phyloP scores from a whole-genome alignment of 352 stramenopile genomes.

The Peronosclerospora sorghi region DNA sequence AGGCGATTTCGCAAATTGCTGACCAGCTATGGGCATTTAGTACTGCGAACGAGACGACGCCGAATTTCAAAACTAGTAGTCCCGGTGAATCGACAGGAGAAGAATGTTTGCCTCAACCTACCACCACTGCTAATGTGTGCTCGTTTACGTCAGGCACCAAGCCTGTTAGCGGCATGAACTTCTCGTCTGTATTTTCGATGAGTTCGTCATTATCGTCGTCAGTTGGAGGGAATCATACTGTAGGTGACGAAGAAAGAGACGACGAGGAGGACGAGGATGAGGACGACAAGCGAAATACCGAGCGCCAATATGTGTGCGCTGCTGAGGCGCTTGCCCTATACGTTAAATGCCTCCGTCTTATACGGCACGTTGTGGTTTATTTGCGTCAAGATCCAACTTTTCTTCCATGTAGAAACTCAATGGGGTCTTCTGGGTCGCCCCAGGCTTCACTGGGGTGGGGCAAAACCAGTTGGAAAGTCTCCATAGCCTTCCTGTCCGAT shows the following conservation, averaged over 20 bases:
- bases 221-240: conserved; percentile 14
- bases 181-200: conserved; percentile 49
- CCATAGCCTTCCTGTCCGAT: conserved; percentile 46
- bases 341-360: conserved; percentile 54
- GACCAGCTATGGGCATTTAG: conserved; percentile 55
- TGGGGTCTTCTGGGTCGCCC: conserved; percentile 10
- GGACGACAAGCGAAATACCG: conserved; percentile 17
- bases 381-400: conserved; percentile 40
- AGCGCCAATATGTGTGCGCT: conserved; percentile 49
- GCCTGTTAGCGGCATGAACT: conserved; percentile 20
- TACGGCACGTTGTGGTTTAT: conserved; percentile 51
- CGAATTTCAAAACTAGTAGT: conserved; percentile 1
- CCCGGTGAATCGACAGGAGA: conserved; percentile 1
- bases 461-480: conserved; percentile 44
- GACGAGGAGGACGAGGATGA: conserved; percentile 22
- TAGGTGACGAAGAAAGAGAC: conserved; percentile 17
- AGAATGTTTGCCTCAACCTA: conserved; percentile 11
- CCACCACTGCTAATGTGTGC: conserved; percentile 4
- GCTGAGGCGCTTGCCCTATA: conserved; percentile 54
- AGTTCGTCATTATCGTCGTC: conserved; percentile 42
- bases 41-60: conserved; percentile 1
- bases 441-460: conserved; percentile 14
- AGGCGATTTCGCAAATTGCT: conserved; percentile 51
- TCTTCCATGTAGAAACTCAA: conserved; percentile 11
- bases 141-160: conserved; percentile 17